Evolutionary conservation across 331 rosid species (phyloP).

Genomic region (Acacia concinna): DNA sequence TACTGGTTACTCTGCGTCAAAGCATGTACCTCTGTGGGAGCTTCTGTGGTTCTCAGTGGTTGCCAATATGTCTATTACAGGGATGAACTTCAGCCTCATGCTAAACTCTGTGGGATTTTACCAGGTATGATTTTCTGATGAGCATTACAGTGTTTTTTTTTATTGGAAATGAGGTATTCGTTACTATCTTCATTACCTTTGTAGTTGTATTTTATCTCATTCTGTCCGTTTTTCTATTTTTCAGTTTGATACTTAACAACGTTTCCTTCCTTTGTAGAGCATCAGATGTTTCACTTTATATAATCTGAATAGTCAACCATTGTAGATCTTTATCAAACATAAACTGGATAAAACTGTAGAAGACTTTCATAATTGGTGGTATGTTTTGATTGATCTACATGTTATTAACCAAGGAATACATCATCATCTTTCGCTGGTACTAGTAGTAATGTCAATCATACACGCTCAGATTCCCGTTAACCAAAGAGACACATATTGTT

Average conservation of each 20-base stretch:
- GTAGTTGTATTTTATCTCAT: neutral
- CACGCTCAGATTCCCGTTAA: neutral
- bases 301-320: neutral
- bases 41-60: conserved; percentile 76
- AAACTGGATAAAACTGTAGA: neutral
- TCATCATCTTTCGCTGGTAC: conserved; percentile 1
- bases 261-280: neutral
- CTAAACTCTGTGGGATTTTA: conserved; percentile 81
- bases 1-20: conserved; percentile 60
- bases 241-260: neutral
- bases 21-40: conserved; percentile 81
- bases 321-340: neutral
- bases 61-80: conserved; percentile 69
- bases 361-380: neutral
- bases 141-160: neutral
- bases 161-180: neutral
- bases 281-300: neutral
- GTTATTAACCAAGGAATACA: neutral
- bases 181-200: neutral
- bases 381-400: conserved; percentile 18
- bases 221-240: neutral
- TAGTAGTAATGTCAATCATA: conserved; percentile 8
- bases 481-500: conserved; percentile 4
- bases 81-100: conserved; percentile 84
- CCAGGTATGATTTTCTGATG: conserved; percentile 45